phyloP scores from a whole-genome alignment of 2,329 filamentous ascomycete species.

The Neofusicoccum ribis region DNA sequence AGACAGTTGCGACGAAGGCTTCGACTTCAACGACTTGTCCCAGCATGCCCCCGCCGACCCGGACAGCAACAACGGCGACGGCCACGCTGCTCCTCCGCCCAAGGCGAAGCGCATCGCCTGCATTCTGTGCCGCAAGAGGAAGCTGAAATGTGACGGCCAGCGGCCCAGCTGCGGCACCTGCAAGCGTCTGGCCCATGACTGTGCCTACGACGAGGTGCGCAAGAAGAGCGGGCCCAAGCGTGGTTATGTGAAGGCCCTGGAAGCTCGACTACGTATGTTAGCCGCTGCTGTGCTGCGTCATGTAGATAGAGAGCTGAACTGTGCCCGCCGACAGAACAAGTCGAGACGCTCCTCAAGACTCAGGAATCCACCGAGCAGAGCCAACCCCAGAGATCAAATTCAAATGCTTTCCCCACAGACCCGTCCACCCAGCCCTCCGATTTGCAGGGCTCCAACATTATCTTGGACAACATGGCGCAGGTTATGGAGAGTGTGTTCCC shows the following conservation, averaged over 20 bases:
- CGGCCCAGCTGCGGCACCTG: conserved; percentile 88
- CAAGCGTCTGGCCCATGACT: conserved; percentile 79
- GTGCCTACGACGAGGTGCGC: conserved; percentile 87
- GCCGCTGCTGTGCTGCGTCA: not conserved
- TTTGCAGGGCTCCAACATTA: conserved; percentile 3
- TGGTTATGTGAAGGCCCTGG: conserved; percentile 90
- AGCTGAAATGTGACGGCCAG: conserved; percentile 83
- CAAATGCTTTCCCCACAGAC: not conserved
- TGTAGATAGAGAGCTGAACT: conserved; percentile 17
- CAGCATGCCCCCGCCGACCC: conserved; percentile 43
- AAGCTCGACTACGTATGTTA: conserved; percentile 82
- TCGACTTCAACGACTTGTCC: conserved; percentile 56
- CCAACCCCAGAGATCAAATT: conserved; percentile 23
- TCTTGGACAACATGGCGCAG: not conserved
- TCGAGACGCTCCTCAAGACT: conserved; percentile 84
- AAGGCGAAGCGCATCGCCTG: conserved; percentile 85
- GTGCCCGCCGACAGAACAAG: conserved; percentile 67
- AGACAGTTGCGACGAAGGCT: not conserved
- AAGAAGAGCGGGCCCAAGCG: conserved; percentile 94
- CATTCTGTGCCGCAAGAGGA: conserved; percentile 88
- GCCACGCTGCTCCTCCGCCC: conserved; percentile 58
- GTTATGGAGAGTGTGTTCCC: conserved; percentile 1
- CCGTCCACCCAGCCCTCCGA: not conserved
- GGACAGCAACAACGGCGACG: conserved; percentile 43
- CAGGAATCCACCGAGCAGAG: conserved; percentile 57